A percentile compares a stretch with the other conserved stretches of the same genome.
Conservation (phyloP, 768 basidiomycete genomes). For the Naganishia onofrii region DNA sequence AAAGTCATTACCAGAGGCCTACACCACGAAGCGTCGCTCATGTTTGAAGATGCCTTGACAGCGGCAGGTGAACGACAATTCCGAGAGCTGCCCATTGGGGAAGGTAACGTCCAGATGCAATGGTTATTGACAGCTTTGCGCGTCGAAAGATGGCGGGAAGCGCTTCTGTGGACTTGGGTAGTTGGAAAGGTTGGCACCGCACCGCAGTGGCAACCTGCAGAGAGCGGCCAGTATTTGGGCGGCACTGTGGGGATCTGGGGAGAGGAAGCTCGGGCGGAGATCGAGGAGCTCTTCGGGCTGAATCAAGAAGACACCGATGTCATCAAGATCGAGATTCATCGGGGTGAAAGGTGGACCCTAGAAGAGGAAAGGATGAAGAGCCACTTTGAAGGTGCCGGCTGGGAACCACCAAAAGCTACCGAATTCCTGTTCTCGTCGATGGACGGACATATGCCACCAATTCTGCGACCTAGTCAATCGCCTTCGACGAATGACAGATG, state of each 20-base stretch:
- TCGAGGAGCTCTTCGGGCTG: conserved; percentile 42
- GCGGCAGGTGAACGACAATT: conserved; percentile 41
- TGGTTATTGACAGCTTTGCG: conserved; percentile 44
- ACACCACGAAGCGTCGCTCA: conserved; percentile 48
- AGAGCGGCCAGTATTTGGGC: conserved; percentile 16
- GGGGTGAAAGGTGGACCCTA: conserved; percentile 44
- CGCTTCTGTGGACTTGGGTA: conserved; percentile 49
- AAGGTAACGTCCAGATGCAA: conserved; percentile 48
- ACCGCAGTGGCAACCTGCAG: conserved; percentile 27
- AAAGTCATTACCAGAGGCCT: conserved; percentile 47
- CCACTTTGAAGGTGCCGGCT: conserved; percentile 38
- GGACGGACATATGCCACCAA: conserved; percentile 48
- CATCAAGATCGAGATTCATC: conserved; percentile 39
- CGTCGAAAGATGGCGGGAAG: conserved; percentile 50
- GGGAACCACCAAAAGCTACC: conserved; percentile 46
- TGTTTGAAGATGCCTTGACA: conserved; percentile 44
- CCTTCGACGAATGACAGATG: conserved; percentile 32
- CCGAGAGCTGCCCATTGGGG: conserved; percentile 42
- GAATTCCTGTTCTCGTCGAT: conserved; percentile 47
- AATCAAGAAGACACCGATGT: conserved; percentile 38
- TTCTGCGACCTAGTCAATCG: conserved; percentile 32
- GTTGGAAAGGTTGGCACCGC: conserved; percentile 42
- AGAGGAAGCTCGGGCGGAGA: conserved; percentile 36
- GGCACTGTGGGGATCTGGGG: conserved; percentile 36
- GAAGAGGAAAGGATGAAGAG: conserved; percentile 38